Conservation (phyloP, 2,329 filamentous ascomycete genomes). For the Pyrenochaeta sp. region DNA sequence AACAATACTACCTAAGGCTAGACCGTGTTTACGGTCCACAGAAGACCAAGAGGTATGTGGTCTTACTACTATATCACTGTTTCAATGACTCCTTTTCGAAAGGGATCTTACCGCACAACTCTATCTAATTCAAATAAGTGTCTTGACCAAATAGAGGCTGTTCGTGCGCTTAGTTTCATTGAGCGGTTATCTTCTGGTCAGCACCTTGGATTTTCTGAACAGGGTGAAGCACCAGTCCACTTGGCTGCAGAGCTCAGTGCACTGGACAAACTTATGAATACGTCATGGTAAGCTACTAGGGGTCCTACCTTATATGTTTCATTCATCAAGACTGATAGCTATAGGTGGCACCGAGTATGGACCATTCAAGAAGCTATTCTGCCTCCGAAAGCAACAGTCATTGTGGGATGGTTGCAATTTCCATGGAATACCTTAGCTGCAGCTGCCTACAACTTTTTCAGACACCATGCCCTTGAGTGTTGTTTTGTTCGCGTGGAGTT, state of each 20-base stretch:
- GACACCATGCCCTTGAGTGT: not conserved
- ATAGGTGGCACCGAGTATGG: conserved; percentile 4
- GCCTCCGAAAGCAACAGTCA: not conserved
- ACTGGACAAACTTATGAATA: not conserved
- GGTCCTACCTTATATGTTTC: not conserved
- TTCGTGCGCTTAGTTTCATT: not conserved
- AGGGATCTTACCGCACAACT: not conserved
- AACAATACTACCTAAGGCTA: not conserved
- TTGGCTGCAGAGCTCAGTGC: not conserved
- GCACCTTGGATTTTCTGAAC: not conserved
- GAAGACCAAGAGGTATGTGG: not conserved
- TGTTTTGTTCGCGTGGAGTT: not conserved
- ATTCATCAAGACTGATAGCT: not conserved
- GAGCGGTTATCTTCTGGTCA: not conserved
- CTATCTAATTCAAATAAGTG: not conserved
- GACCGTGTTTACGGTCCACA: not conserved
- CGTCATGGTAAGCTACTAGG: not conserved
- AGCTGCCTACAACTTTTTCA: not conserved
- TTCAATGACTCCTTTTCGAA: not conserved
- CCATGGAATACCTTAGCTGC: not conserved
- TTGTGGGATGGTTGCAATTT: not conserved
- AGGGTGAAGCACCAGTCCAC: not conserved
- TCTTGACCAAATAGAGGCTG: not conserved
- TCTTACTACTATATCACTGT: not conserved
- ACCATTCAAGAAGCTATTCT: conserved; percentile 2